Base-by-base conservation (phyloP, 345 rosid genomes). In the Ceriops decandra region DNA sequence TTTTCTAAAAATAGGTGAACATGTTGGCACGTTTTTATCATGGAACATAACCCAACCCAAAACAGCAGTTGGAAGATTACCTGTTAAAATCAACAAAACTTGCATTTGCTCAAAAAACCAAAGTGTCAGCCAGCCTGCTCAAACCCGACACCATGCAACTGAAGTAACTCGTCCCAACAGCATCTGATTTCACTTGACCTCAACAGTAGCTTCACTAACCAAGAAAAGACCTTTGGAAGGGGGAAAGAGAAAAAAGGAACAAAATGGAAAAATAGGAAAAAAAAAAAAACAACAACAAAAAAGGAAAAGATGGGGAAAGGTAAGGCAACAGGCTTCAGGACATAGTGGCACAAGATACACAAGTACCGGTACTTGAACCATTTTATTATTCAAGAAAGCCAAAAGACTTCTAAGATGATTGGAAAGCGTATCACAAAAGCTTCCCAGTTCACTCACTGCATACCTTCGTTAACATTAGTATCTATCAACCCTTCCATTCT, bases 401-500 rank as follows among this genome's bases (percentile, higher is more conserved):
- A 70, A 30, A 66, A 26, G 33, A 71, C 49, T 61, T 68, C 57
- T 65, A 49, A 15, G 36, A 54, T 52, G 20, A 60, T 54, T n/a
- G 46, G 68, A 76, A 68, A 69, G 52, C 67, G 59, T 36, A 66
- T n/a, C 68, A 42, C 68, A 64, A 52, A 71, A 61, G 73, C 74
- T 76, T 71, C 71, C 59, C 35, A 61, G 47, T 70, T n/a, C 51
- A 71, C 57, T 68, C 64, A 76, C 74, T 35, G 79, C 93, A 79
- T 85, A 86, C 89, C 88, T 81, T 77, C 57, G 69, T 19, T 73
- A 57, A 52, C 58, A 74, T 69, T 59, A 75, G 70, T 65, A 66
- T 68, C 72, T 77, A 74, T 65, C 76, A 82, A 79, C 72, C 76
- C 73, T 63, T 77, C 84, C 73, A 77, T 35, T 72, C 70, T 58